Conservation (phyloP, 139 green algal genomes). For the Micractinium sp. region DNA sequence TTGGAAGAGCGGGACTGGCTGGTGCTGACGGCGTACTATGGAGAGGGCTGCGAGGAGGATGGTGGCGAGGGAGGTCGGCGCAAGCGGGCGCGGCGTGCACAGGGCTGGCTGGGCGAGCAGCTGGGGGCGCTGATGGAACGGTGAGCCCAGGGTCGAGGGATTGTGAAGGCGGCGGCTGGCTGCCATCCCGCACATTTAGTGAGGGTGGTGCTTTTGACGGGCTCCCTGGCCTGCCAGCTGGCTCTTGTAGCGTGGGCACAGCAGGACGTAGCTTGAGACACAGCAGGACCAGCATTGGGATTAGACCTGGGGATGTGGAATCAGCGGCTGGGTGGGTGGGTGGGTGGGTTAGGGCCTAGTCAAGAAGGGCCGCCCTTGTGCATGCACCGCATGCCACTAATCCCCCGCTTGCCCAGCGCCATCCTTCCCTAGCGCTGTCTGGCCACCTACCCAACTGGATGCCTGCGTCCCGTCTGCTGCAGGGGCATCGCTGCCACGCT, state of each 20-base stretch:
- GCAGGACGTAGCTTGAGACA: too few relatives aligned
- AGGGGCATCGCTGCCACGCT: slow-evolving; percentile 11
- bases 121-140: slow-evolving; percentile 1
- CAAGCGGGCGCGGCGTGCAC: neutral
- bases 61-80: neutral
- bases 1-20: slow-evolving; percentile 41
- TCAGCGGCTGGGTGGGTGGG: too few relatives aligned
- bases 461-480: neutral
- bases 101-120: neutral
- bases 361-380: too few relatives aligned
- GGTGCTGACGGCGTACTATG: slow-evolving; percentile 45
- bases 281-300: too few relatives aligned
- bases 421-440: neutral
- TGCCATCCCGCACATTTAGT: too few relatives aligned
- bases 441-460: too few relatives aligned
- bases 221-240: too few relatives aligned
- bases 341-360: too few relatives aligned
- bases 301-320: too few relatives aligned
- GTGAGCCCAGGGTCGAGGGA: neutral
- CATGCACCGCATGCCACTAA: neutral
- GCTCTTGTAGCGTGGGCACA: too few relatives aligned
- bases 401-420: neutral
- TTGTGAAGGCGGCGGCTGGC: neutral
- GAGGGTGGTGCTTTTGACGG: too few relatives aligned
- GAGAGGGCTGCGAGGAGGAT: neutral